Evolutionary conservation across 2,329 filamentous ascomycete genomes (phyloP).

Genomic region (Xylaria sp.): DNA sequence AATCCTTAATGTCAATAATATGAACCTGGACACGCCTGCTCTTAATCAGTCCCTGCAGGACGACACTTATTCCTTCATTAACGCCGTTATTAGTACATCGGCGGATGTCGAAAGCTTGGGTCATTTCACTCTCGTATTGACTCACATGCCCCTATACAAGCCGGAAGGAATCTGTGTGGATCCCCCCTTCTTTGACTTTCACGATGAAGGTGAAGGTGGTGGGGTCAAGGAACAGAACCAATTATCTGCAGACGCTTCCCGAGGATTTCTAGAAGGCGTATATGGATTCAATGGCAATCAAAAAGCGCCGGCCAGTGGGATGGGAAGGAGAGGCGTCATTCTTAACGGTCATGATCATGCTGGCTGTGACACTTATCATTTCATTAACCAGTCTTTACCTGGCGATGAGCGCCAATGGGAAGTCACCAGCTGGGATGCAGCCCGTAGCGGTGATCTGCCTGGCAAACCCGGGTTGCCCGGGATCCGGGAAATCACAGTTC

Average conservation of each 20-base stretch:
- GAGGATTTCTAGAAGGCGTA: conserved; percentile 75
- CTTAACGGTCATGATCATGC: conserved; percentile 94
- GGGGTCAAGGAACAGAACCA: conserved; percentile 89
- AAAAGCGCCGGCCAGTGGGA: conserved; percentile 53
- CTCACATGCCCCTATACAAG: conserved; percentile 89
- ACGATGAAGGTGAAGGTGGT: conserved; percentile 45
- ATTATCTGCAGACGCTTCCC: conserved; percentile 66
- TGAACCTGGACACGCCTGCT: conserved; percentile 87
- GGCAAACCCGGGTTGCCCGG: conserved; percentile 49
- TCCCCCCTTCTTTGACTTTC: conserved; percentile 75
- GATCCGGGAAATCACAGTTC: conserved; percentile 83
- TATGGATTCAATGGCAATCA: conserved; percentile 68
- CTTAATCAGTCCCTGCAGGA: conserved; percentile 61
- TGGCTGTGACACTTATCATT: conserved; percentile 88
- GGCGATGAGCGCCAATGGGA: conserved; percentile 46
- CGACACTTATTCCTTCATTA: conserved; percentile 72
- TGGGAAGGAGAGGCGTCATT: conserved; percentile 69
- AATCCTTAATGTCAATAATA: conserved; percentile 80
- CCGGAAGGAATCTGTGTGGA: conserved; percentile 76
- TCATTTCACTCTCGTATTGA: conserved; percentile 77
- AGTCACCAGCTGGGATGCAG: conserved; percentile 43
- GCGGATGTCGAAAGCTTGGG: conserved; percentile 55
- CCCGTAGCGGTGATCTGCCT: conserved; percentile 38
- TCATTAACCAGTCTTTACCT: conserved; percentile 57
- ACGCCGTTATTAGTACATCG: conserved; percentile 59